Percentiles rank a stretch among this genome's conserved stretches.
Conservation (phyloP, 2,329 filamentous ascomycete genomes). For the Raffaelea arxii region DNA sequence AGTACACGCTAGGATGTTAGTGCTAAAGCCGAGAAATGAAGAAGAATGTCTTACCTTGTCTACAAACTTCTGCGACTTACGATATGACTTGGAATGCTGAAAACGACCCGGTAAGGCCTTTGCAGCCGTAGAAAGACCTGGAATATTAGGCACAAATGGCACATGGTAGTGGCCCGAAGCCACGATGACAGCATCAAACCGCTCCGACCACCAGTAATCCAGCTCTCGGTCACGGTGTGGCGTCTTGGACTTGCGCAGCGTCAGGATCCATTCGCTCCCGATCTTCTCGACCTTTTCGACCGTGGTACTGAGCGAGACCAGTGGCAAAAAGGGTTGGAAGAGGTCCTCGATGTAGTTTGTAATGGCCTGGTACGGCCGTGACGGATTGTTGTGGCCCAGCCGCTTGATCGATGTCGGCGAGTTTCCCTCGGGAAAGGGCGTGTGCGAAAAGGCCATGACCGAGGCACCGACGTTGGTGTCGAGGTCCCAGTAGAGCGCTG, state of each 20-base stretch:
- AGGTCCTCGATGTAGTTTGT: conserved; percentile 1
- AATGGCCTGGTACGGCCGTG: conserved; percentile 2
- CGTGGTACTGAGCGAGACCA: not conserved
- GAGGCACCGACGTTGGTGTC: conserved; percentile 4
- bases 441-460: conserved; percentile 8
- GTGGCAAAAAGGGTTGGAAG: not conserved
- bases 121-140: conserved; percentile 26
- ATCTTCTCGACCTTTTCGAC: conserved; percentile 39
- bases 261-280: conserved; percentile 38
- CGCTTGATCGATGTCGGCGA: conserved; percentile 1
- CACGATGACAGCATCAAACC: conserved; percentile 29
- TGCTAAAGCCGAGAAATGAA: too few relatives aligned
- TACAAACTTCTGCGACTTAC: conserved; percentile 16
- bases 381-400: conserved; percentile 1
- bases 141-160: conserved; percentile 27
- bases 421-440: conserved; percentile 2
- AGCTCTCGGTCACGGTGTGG: conserved; percentile 17
- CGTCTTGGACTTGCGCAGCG: conserved; percentile 26
- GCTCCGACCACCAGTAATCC: conserved; percentile 27
- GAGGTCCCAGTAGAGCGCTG: conserved; percentile 1
- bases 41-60: conserved; percentile 12
- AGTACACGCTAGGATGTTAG: conserved; percentile 35
- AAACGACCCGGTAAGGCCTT: conserved; percentile 24
- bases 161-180: conserved; percentile 30
- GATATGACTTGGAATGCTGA: conserved; percentile 30